These are phyloP conservation scores for Galerina marginata DNA, from an alignment of 768 basidiomycete species.

Conservation along the genomic window DNA sequence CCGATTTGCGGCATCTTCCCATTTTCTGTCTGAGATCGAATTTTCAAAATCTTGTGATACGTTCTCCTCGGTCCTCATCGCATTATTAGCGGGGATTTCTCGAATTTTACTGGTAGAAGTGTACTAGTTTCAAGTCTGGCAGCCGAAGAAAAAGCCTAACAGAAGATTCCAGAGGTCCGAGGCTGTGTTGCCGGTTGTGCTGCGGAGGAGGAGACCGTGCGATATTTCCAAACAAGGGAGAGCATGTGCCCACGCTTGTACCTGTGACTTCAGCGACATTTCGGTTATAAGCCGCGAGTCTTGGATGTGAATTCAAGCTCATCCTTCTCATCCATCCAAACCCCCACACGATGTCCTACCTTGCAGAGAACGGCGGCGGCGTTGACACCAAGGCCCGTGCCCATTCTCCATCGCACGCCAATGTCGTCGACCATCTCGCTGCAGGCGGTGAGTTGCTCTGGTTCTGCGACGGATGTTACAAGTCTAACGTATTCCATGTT, in stretches of 20 bases:
- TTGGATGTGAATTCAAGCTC: neutral
- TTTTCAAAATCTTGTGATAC: no score
- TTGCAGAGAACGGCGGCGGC: constrained; percentile 15
- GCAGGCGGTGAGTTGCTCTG: constrained; percentile 55
- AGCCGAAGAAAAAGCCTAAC: neutral
- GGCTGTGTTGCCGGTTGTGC: constrained; percentile 4
- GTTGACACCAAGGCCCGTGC: constrained; percentile 27
- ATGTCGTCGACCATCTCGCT: constrained; percentile 77
- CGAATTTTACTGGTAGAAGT: neutral
- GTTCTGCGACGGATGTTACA: constrained; percentile 2
- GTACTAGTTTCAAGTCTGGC: neutral
- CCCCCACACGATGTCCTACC: constrained; percentile 20
- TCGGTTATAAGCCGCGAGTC: constrained; percentile 16
- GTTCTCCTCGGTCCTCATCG: no score
- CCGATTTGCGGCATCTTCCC: no score
- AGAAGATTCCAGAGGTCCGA: neutral
- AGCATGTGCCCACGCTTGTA: constrained; percentile 8
- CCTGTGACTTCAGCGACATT: neutral
- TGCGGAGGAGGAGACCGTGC: constrained; percentile 4
- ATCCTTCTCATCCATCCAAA: constrained; percentile 8
- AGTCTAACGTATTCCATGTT: constrained; percentile 3
- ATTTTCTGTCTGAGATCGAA: no score
- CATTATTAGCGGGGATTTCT: no score
- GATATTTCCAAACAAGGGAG: constrained; percentile 1
- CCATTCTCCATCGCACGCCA: constrained; percentile 36